phyloP scores from a whole-genome alignment of 2,329 filamentous ascomycete species.

The Pseudogymnoascus sp. region DNA sequence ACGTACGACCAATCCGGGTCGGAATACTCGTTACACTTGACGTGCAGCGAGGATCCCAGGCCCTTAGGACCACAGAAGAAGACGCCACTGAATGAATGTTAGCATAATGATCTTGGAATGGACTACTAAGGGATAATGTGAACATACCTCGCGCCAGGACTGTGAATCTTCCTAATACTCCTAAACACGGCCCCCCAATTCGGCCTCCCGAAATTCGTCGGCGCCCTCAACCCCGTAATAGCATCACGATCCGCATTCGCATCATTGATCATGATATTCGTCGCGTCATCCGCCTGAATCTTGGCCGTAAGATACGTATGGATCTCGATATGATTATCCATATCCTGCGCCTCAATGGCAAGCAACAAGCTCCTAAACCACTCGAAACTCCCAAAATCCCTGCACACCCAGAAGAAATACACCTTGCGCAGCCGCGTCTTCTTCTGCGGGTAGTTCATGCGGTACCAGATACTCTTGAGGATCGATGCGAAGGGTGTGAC shows the following conservation, averaged over 20 bases:
- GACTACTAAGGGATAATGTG: constrained; percentile 80
- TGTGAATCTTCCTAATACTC: constrained; percentile 71
- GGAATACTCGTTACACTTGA: constrained; percentile 84
- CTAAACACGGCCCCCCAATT: constrained; percentile 92
- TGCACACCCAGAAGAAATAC: constrained; percentile 90
- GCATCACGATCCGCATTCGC: constrained; percentile 77
- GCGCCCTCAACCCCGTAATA: constrained; percentile 74
- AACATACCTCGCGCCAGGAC: constrained; percentile 65
- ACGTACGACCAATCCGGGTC: constrained; percentile 61
- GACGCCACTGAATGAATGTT: constrained; percentile 51
- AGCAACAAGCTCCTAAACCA: constrained; percentile 82
- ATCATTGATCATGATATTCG: constrained; percentile 90
- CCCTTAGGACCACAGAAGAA: constrained; percentile 85
- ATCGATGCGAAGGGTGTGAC: constrained; percentile 84
- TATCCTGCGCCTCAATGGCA: constrained; percentile 80
- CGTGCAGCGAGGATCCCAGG: constrained; percentile 67
- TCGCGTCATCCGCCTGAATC: constrained; percentile 79
- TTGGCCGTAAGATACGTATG: constrained; percentile 83
- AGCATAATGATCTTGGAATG: constrained; percentile 78
- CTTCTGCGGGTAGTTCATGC: constrained; percentile 79
- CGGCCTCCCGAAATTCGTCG: constrained; percentile 78
- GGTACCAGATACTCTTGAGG: constrained; percentile 88
- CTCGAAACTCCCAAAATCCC: constrained; percentile 81
- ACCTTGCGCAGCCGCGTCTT: constrained; percentile 76
- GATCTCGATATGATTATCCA: constrained; percentile 79